These are phyloP conservation scores for Blastobotrys apis DNA, from an alignment of 1,139 yeast species.

Conservation along the genomic window DNA sequence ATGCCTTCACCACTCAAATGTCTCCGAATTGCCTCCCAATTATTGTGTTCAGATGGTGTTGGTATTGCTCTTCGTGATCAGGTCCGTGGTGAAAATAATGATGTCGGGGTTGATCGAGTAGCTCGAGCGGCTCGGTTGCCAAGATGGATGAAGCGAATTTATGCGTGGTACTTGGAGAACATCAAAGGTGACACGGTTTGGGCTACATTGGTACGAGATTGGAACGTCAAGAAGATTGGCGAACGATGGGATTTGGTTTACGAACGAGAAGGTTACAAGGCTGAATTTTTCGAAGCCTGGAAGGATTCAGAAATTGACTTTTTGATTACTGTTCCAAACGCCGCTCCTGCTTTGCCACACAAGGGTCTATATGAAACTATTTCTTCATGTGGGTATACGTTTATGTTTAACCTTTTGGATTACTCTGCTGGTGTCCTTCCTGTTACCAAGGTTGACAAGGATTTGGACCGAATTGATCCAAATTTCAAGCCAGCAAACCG, in stretches of 20 bases:
- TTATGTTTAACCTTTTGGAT: slow-evolving; percentile 56
- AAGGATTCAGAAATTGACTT: slow-evolving; percentile 37
- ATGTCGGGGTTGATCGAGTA: slow-evolving; percentile 38
- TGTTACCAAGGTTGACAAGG: slow-evolving; percentile 51
- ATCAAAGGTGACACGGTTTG: slow-evolving; percentile 37
- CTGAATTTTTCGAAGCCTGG: slow-evolving; percentile 38
- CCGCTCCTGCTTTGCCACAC: slow-evolving; percentile 41
- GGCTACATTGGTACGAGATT: slow-evolving; percentile 40
- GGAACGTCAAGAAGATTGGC: slow-evolving; percentile 36
- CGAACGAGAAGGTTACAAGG: slow-evolving; percentile 40
- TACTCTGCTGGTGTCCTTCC: slow-evolving; percentile 58
- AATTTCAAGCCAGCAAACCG: slow-evolving; percentile 38
- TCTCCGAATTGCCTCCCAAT: slow-evolving; percentile 39
- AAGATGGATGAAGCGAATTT: slow-evolving; percentile 34
- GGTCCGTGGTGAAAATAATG: slow-evolving; percentile 36
- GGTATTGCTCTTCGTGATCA: slow-evolving; percentile 34
- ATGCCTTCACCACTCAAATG: slow-evolving; percentile 42
- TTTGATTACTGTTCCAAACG: slow-evolving; percentile 39
- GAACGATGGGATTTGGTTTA: slow-evolving; percentile 39
- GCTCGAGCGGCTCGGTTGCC: slow-evolving; percentile 35
- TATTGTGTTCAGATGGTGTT: slow-evolving; percentile 37
- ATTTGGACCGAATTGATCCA: slow-evolving; percentile 38
- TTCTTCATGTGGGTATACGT: slow-evolving; percentile 49
- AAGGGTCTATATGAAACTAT: slow-evolving; percentile 36
- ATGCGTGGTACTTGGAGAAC: slow-evolving; percentile 37